A percentile compares a stretch with the other conserved stretches of the same genome.
phyloP scores from a whole-genome alignment of 2,329 filamentous ascomycete species.

The Xylaria sp. region DNA sequence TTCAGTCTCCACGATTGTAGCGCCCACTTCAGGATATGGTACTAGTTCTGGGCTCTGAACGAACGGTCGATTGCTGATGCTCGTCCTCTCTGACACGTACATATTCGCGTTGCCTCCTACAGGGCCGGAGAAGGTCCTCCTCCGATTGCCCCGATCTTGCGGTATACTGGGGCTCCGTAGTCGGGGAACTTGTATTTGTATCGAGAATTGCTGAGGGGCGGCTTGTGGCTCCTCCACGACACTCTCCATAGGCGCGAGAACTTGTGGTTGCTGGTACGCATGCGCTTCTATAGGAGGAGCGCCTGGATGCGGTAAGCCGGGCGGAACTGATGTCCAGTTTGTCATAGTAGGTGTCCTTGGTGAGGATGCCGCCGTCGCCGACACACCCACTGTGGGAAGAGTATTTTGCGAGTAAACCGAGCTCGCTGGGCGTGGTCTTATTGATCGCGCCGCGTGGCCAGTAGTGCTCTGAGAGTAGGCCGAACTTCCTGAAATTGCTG shows the following conservation, averaged over 20 bases:
- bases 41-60: slow-evolving; percentile 3
- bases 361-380: slow-evolving; percentile 2
- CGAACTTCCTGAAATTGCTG: slow-evolving; percentile 16
- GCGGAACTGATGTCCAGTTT: slow-evolving; percentile 16
- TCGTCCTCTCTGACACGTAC: not conserved
- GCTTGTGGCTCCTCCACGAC: slow-evolving; percentile 2
- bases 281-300: not conserved
- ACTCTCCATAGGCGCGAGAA: slow-evolving; percentile 1
- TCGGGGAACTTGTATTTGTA: slow-evolving; percentile 24
- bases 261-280: not conserved
- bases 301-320: not conserved
- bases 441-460: not conserved
- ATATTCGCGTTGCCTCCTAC: not conserved
- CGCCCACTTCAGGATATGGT: not conserved
- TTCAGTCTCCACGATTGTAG: slow-evolving; percentile 5
- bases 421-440: slow-evolving; percentile 17
- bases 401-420: slow-evolving; percentile 24
- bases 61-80: not conserved
- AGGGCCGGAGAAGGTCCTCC: slow-evolving; percentile 4
- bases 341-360: slow-evolving; percentile 23
- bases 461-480: slow-evolving; percentile 17
- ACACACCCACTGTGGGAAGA: slow-evolving; percentile 1
- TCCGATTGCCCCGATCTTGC: slow-evolving; percentile 18
- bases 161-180: slow-evolving; percentile 26
- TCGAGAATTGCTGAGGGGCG: slow-evolving; percentile 1